phyloP scores from a whole-genome alignment of 805 yeast genomes.

The Myxozyma vanderwaltii region DNA sequence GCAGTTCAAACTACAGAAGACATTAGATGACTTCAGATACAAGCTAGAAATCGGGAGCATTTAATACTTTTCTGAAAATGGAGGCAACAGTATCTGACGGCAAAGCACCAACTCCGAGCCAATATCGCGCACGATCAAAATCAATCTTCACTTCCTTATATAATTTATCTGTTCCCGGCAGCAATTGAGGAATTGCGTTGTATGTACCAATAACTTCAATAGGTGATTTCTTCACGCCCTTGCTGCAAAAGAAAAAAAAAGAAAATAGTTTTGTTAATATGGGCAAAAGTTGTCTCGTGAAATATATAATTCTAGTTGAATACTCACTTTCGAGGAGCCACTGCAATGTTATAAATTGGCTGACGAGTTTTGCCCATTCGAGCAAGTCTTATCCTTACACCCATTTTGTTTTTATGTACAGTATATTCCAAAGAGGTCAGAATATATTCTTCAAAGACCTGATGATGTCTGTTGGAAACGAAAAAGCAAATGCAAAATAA shows the following conservation, averaged over 20 bases:
- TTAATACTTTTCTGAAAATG: conserved; percentile 64
- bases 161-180: conserved; percentile 56
- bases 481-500: too few relatives aligned
- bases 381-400: conserved; percentile 82
- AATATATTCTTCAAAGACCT: too few relatives aligned
- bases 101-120: conserved; percentile 98
- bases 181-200: conserved; percentile 76
- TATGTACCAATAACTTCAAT: conserved; percentile 95
- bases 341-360: conserved; percentile 92
- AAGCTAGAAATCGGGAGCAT: background rate
- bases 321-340: conserved; percentile 60
- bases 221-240: conserved; percentile 49
- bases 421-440: too few relatives aligned
- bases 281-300: too few relatives aligned
- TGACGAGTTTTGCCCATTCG: conserved; percentile 87
- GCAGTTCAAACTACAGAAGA: background rate
- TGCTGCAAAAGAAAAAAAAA: background rate
- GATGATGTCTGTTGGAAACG: too few relatives aligned
- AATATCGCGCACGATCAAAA: conserved; percentile 85
- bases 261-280: too few relatives aligned
- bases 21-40: background rate
- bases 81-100: conserved; percentile 80
- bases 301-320: background rate
- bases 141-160: conserved; percentile 81
- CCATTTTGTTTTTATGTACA: too few relatives aligned